phyloP scores from a whole-genome alignment of 768 basidiomycete genomes.

The Termitomyces sp. region DNA sequence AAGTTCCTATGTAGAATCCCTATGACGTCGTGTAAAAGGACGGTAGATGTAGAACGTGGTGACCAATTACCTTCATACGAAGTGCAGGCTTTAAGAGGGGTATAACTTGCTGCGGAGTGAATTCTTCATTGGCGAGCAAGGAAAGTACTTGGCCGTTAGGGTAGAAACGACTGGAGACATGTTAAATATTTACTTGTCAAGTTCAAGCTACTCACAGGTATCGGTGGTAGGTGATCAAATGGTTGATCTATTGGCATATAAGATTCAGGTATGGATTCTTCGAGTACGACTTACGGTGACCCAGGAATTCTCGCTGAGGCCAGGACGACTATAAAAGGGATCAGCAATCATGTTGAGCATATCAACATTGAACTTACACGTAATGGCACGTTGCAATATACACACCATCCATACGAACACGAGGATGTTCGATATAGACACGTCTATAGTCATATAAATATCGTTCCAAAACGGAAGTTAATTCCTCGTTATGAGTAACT shows the following conservation, averaged over 20 bases:
- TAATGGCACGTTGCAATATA: slow-evolving; percentile 94
- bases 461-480: slow-evolving; percentile 46
- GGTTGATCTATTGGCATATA: slow-evolving; percentile 52
- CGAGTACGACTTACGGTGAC: slow-evolving; percentile 57
- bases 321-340: slow-evolving; percentile 22
- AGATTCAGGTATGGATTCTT: slow-evolving; percentile 2
- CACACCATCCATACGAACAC: slow-evolving; percentile 81
- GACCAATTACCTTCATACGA: slow-evolving; percentile 62
- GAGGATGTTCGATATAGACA: slow-evolving; percentile 79
- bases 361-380: slow-evolving; percentile 46
- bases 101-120: slow-evolving; percentile 66
- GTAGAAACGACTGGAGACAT: slow-evolving; percentile 67
- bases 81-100: slow-evolving; percentile 72
- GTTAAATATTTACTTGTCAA: neutral
- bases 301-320: slow-evolving; percentile 83
- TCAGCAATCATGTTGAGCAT: neutral
- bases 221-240: slow-evolving; percentile 90
- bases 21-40: slow-evolving; percentile 21
- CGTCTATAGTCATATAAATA: slow-evolving; percentile 68
- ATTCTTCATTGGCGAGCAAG: slow-evolving; percentile 78
- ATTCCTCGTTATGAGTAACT: slow-evolving; percentile 47
- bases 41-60: neutral
- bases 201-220: slow-evolving; percentile 57
- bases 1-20: slow-evolving; percentile 72
- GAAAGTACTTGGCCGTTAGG: slow-evolving; percentile 85